Conservation (phyloP, 179 eudicot species). For the Beta corolliflora region DNA sequence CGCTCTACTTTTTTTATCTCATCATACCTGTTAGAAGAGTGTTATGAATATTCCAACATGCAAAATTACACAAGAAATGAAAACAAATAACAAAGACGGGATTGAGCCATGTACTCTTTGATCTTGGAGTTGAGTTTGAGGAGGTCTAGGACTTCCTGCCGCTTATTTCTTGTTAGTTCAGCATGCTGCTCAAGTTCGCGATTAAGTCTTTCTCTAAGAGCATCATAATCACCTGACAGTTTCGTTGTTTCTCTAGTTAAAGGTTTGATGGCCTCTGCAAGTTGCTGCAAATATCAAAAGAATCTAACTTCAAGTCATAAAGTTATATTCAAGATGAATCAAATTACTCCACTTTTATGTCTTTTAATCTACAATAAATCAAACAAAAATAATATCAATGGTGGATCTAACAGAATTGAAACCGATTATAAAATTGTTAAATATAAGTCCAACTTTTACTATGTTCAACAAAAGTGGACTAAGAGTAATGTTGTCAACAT, state of each 20-base stretch:
- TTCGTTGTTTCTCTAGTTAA: constrained; percentile 55
- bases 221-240: constrained; percentile 35
- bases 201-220: constrained; percentile 52
- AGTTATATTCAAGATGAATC: not conserved
- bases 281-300: constrained; percentile 57
- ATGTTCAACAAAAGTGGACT: too few species aligned
- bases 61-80: constrained; percentile 8
- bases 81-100: constrained; percentile 9
- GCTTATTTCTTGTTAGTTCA: constrained; percentile 40
- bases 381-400: not conserved
- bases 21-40: constrained; percentile 46
- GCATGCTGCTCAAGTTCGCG: constrained; percentile 56
- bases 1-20: constrained; percentile 52
- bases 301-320: constrained; percentile 2
- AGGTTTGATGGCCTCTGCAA: constrained; percentile 63
- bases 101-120: constrained; percentile 42
- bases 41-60: not conserved
- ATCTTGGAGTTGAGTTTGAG: constrained; percentile 51
- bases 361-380: not conserved
- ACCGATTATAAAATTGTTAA: not conserved
- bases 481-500: not conserved
- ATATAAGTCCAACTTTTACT: too few species aligned
- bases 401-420: not conserved
- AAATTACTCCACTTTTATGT: not conserved
- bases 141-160: constrained; percentile 56